These are phyloP conservation scores for Toxicodendron radicans DNA, from an alignment of 345 rosid species.

Conservation along the genomic window DNA sequence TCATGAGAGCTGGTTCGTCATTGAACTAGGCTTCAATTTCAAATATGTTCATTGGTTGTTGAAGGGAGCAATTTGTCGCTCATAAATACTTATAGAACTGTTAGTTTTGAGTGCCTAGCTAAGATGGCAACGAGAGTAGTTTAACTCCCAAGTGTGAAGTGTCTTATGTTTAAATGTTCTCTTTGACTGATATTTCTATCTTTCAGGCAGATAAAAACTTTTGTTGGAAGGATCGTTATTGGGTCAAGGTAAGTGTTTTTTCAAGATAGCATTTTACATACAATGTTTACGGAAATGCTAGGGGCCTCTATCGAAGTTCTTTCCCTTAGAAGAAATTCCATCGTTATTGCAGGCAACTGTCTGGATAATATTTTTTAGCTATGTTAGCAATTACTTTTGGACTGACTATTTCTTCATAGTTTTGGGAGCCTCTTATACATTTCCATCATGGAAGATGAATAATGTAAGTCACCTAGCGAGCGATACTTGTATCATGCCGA, in stretches of 20 bases:
- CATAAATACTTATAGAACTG: no score
- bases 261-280: background rate
- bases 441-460: constrained; percentile 99
- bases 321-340: constrained; percentile 18
- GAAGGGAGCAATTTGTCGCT: no score
- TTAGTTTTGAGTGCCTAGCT: no score
- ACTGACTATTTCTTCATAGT: constrained; percentile 96
- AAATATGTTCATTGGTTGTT: no score
- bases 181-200: no score
- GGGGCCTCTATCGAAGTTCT: background rate
- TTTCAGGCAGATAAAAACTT: constrained; percentile 70
- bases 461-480: constrained; percentile 60
- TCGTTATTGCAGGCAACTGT: constrained; percentile 70
- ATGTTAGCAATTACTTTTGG: constrained; percentile 98
- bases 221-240: constrained; percentile 77
- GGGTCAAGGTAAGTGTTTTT: constrained; percentile 88
- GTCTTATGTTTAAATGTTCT: no score
- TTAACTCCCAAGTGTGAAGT: no score
- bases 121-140: no score
- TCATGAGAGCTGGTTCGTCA: no score
- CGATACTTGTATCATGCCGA: no score
- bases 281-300: background rate
- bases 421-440: constrained; percentile 97
- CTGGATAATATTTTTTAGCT: constrained; percentile 87
- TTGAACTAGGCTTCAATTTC: no score